Evolutionary conservation across 768 basidiomycete species (phyloP).

Genomic region (Epithele typhae): DNA sequence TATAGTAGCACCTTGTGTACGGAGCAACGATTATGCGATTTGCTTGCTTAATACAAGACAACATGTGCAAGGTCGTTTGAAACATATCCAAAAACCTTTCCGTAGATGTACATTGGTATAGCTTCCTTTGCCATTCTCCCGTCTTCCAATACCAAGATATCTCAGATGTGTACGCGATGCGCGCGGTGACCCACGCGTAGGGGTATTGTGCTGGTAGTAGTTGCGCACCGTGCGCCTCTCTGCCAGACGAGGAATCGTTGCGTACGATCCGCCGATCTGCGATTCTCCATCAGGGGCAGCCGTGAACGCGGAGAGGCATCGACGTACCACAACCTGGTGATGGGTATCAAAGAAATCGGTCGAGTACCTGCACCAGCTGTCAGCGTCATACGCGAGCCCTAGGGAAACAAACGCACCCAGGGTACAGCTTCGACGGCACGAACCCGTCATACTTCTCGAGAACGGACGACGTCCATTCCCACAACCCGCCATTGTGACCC

Average conservation of each 20-base stretch:
- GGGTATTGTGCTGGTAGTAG: constrained; percentile 93
- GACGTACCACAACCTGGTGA: constrained; percentile 83
- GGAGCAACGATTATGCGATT: too few relatives aligned
- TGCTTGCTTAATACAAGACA: too few relatives aligned
- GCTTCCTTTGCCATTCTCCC: background rate
- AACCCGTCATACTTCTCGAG: constrained; percentile 75
- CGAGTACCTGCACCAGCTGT: constrained; percentile 53
- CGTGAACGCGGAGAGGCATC: background rate
- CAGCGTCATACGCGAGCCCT: background rate
- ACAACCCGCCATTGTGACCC: constrained; percentile 91
- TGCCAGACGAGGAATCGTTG: constrained; percentile 77
- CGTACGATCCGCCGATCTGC: constrained; percentile 88
- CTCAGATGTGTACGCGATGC: constrained; percentile 54
- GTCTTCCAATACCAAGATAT: background rate
- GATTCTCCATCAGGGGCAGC: constrained; percentile 8
- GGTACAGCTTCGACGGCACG: constrained; percentile 72
- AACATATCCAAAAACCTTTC: too few relatives aligned
- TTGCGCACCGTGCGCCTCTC: constrained; percentile 77
- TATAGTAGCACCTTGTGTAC: too few relatives aligned
- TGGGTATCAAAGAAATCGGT: constrained; percentile 87
- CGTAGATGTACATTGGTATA: background rate
- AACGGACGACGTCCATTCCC: constrained; percentile 94
- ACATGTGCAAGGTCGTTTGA: too few relatives aligned
- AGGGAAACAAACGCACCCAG: constrained; percentile 51
- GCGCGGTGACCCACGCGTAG: constrained; percentile 82